Evolutionary conservation across 1,139 yeast genomes (phyloP), one percentile per base, ranked within the genome.

Genomic region (Torulaspora globosa): DNA sequence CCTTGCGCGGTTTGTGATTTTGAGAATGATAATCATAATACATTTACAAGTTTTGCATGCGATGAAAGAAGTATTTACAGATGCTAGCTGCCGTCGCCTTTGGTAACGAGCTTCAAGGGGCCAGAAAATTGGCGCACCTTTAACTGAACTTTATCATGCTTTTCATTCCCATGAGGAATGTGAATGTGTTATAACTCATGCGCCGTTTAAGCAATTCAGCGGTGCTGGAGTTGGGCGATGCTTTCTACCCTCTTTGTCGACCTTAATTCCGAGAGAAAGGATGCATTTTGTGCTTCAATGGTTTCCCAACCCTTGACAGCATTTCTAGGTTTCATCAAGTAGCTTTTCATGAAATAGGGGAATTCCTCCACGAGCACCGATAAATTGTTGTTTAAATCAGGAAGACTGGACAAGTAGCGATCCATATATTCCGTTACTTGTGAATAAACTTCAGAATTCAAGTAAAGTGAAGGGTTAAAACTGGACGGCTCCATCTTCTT

Each of bases 401-500:
- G 24, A 51, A 42, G 42, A 15, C 46, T 37, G 41, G 54, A 50
- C 50, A 62, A 38, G 46, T 61, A 57, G 6, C 43, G 50, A 47
- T 63, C 67, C 48, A 59, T 35, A 2, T 56, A 64, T 29, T 56
- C 72, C 56, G 73, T 66, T 2, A 73, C 63, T 41, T 68, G 72
- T 55, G 71, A 75, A 54, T 72, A 78, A 5, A 67, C 62, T 43
- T 72, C 78, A 4, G 79, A 77, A 29, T 75, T 71, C 14, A 68
- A 47, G 37, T 56, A 53, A 16, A 60, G 47, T 8, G 40, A 42
- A 2, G 67, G 64, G 21, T 51, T 47, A 9, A 48, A 55, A 9
- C 54, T 50, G 2, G 49, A 40, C 2, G 65, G 60, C 12, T 60
- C 44, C 19, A 57, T 50, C 43, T 54, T 43, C 41, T 36, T 45